phyloP scores from a whole-genome alignment of 768 basidiomycete species.

The Mrakia frigida region DNA sequence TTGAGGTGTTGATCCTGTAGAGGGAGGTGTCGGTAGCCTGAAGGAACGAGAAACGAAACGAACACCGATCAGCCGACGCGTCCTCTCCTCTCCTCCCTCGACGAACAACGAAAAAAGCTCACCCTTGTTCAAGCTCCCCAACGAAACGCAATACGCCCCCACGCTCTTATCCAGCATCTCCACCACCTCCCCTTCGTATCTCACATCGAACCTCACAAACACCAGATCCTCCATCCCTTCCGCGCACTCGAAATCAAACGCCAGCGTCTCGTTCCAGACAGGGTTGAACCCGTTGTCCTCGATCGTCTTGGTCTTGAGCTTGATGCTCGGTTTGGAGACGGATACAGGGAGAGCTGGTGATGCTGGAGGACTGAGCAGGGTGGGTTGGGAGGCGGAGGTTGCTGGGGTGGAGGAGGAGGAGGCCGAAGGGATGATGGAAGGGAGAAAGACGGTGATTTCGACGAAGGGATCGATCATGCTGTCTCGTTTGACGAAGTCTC shows the following conservation, averaged over 20 bases:
- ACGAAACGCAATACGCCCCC: constrained; percentile 65
- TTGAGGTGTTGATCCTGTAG: constrained; percentile 80
- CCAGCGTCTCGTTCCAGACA: constrained; percentile 66
- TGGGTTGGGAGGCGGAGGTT: constrained; percentile 16
- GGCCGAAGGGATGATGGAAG: constrained; percentile 31
- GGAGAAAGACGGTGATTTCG: constrained; percentile 59
- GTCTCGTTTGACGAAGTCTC: constrained; percentile 60
- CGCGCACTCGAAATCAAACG: constrained; percentile 64
- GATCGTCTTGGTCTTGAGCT: constrained; percentile 44
- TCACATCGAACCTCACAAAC: constrained; percentile 73
- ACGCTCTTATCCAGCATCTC: constrained; percentile 59
- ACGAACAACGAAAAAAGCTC: constrained; percentile 30
- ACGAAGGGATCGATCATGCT: constrained; percentile 66
- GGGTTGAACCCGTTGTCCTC: constrained; percentile 93
- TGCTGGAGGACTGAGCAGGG: constrained; percentile 28
- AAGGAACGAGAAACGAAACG: not conserved
- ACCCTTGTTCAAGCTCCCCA: constrained; percentile 72
- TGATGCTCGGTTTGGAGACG: constrained; percentile 12
- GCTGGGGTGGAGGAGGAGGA: constrained; percentile 6
- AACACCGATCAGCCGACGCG: not conserved
- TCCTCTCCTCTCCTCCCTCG: not conserved
- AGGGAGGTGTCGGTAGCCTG: constrained; percentile 85
- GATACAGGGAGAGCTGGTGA: constrained; percentile 1
- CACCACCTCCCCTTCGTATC: constrained; percentile 55
- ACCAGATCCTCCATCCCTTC: constrained; percentile 72